A percentile compares a stretch with the other conserved stretches of the same genome.
These are phyloP conservation scores for Berkeleyomyces rouxiae DNA, from an alignment of 2,329 filamentous ascomycete genomes.

Conservation along the genomic window DNA sequence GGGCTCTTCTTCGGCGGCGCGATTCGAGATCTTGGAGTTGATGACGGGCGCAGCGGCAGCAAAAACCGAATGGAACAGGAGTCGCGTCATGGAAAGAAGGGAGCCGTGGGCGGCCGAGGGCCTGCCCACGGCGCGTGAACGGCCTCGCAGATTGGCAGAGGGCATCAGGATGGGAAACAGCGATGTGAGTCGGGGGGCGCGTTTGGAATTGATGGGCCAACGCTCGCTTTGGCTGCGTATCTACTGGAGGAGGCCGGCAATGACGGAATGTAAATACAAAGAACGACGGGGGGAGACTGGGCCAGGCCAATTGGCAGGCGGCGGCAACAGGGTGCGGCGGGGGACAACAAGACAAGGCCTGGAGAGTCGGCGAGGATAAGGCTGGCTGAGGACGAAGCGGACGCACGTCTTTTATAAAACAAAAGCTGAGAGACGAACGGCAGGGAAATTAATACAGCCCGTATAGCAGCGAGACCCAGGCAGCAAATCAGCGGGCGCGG, in stretches of 20 bases:
- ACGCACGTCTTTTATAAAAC: background rate
- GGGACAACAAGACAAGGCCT: background rate
- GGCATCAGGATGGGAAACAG: background rate
- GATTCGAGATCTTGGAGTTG: constrained; percentile 10
- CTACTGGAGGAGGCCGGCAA: background rate
- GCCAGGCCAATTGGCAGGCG: background rate
- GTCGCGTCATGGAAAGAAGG: constrained; percentile 5
- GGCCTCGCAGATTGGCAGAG: constrained; percentile 7
- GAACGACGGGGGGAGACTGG: background rate
- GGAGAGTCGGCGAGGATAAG: background rate
- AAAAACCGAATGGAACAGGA: constrained; percentile 18
- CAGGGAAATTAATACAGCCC: background rate
- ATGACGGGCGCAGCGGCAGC: constrained; percentile 31
- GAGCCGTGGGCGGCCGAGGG: constrained; percentile 8
- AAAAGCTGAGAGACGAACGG: background rate
- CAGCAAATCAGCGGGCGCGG: background rate
- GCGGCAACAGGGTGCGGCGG: background rate
- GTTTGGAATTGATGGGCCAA: background rate
- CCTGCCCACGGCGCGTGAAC: constrained; percentile 5
- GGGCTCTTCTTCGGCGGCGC: constrained; percentile 30
- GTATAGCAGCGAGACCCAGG: background rate
- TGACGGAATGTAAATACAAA: background rate
- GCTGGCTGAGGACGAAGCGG: background rate
- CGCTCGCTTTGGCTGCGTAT: too few relatives aligned
- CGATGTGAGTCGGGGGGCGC: background rate